Evolutionary conservation across 495 filamentous ascomycete genomes (phyloP), one percentile per base, ranked within the genome.

Genomic region (Penicillium alfredii): DNA sequence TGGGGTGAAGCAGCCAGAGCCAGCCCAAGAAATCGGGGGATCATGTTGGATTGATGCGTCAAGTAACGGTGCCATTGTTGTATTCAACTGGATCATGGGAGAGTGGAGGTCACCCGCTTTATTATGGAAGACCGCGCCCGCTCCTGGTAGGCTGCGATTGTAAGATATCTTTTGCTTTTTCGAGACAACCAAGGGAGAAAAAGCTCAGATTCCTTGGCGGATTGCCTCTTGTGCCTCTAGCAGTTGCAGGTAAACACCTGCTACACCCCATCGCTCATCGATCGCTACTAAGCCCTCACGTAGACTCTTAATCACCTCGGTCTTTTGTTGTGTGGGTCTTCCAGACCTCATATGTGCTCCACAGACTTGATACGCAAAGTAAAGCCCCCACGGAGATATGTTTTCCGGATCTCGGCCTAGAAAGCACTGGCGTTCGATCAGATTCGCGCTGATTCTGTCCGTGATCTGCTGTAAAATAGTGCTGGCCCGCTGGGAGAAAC

Each of bases 351-450:
- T 26, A 26, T 17, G 22, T 14, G 22, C 20, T 7, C 21, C 12
- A 23, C 12, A 36, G 11, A 26, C 11, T 17, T 25, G 22, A 19
- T 36, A 51, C 21, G 46, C 51, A 33, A 47, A 51, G 33, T 42
- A 53, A 6, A 55, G 45, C 16, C 51, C 47, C 55, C 50, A 52
- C 27, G 46, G 45, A 13, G 53, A 46, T 28, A 58, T 50, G 28
- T 54, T 38, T 8, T 56, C 46, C 25, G 51, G 35, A 41, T 52
- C 33, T 16, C 50, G 48, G 33, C 47, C 45, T 26, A 47, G 18
- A 40, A 55, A 55, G 40, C 49, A 54, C 38, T 44, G 41, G 22
- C 32, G 41, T 23, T 43, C 46, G 14, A 47, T 31, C 4, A 56
- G 31, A 28, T 51, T 54, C 8, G 26, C 30, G 16, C 29, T 43